Base-by-base conservation (phyloP, 2,329 filamentous ascomycete species). In the Colletotrichum sp. region DNA sequence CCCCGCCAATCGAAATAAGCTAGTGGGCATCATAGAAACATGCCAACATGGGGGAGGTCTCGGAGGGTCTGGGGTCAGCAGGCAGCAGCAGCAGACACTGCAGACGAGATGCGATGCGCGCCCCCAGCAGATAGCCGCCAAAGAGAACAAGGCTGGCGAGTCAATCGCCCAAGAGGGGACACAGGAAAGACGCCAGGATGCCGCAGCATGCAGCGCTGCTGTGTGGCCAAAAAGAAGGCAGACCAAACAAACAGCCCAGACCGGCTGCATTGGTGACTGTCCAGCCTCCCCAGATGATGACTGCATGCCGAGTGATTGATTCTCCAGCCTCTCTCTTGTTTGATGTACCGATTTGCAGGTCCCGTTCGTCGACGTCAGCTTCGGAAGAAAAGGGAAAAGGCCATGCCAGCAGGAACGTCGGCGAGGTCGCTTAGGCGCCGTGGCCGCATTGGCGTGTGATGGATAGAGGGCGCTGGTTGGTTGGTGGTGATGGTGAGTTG, bases 401-500 rank as follows among this genome's bases (percentile, higher is more conserved):
- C 24, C 4, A 27, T 27, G 24, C 1, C 24, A 27, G 29, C 16
- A 13, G 21, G 36, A 69, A 59, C 18, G 54, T 57, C 24, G 31
- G 61, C 18, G 57, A 29, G 12, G 55, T 57, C 57, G 43, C 63
- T 72, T 58, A 67, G 68, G 15, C 57, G 55, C 63, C 36, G 62
- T n/a, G 55, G 57, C 33, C 72, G 69, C 57, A 74, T 67, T 61
- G 57, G 62, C 62, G 68, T 73, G 68, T 62, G 38, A 54, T 47
- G 57, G 34, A 64, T 21, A 38, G 64, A 55, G 15, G 31, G 51
- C 34, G 54, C 18, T 70, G 71, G 57, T 47, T 34, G 68, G 33
- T 38, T 38, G 59, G 27, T 59, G 31, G 38, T 31, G 61, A 51
- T 47, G 34, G 21, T 47, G 65, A 66, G 47, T 33, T 63, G 38